A percentile compares a stretch with the other conserved stretches of the same genome.
Conservation (phyloP, 441 rosid genomes). For the Brassica balearica region DNA sequence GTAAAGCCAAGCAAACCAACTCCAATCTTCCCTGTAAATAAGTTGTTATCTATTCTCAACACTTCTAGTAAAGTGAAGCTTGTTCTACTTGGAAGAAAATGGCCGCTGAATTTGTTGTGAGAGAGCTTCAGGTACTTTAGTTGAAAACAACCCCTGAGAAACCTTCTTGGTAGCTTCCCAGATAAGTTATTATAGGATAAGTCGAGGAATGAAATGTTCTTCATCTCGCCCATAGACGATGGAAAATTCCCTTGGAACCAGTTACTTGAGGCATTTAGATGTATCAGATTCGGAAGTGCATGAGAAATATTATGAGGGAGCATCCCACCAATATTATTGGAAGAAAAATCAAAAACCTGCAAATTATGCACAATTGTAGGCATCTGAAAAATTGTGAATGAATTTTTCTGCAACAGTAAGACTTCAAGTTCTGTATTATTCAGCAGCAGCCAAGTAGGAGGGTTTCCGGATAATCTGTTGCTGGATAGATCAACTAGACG, state of each 20-base stretch:
- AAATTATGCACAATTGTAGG: background rate
- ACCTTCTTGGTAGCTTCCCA: conserved; percentile 16
- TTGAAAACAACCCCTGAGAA: background rate
- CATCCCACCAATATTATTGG: background rate
- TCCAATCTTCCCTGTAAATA: conserved; percentile 26
- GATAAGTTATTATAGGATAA: conserved; percentile 29
- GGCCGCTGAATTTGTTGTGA: conserved; percentile 22
- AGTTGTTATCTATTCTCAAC: conserved; percentile 10
- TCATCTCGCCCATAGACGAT: conserved; percentile 35
- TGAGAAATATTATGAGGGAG: conserved; percentile 8
- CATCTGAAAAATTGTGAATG: background rate
- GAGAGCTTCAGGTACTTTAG: background rate
- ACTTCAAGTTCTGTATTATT: conserved; percentile 28
- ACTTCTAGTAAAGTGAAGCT: background rate
- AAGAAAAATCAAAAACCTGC: conserved; percentile 1
- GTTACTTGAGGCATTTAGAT: conserved; percentile 3
- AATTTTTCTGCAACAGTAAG: conserved; percentile 3
- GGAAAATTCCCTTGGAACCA: conserved; percentile 26
- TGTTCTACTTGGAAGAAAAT: background rate
- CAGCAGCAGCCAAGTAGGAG: conserved; percentile 27
- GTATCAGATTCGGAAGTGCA: background rate
- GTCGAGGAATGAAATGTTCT: background rate
- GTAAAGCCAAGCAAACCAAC: background rate
- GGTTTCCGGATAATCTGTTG: conserved; percentile 25
- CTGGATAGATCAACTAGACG: conserved; percentile 29